These are phyloP conservation scores for Ailanthus altissimus DNA, from an alignment of 345 rosid genomes.

Conservation along the genomic window DNA sequence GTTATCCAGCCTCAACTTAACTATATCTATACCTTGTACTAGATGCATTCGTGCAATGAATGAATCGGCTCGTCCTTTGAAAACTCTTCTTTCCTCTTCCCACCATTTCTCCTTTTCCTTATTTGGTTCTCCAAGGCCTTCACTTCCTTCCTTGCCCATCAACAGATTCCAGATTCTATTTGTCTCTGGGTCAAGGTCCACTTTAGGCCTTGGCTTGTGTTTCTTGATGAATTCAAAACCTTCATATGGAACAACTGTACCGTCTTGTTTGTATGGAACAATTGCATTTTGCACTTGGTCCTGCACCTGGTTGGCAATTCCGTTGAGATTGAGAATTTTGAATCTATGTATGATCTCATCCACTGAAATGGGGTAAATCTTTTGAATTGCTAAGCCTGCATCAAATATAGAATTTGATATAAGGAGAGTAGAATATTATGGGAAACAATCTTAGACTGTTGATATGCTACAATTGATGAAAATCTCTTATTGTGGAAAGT, in stretches of 20 bases:
- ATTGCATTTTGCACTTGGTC: slow-evolving; percentile 55
- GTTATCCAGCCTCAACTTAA: neutral
- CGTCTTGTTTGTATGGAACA: slow-evolving; percentile 58
- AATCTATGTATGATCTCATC: slow-evolving; percentile 52
- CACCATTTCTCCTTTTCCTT: slow-evolving; percentile 71
- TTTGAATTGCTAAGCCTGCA: slow-evolving; percentile 41
- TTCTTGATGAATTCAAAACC: slow-evolving; percentile 42
- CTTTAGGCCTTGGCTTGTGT: slow-evolving; percentile 75
- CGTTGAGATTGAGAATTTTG: slow-evolving; percentile 46
- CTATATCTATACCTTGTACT: slow-evolving; percentile 68
- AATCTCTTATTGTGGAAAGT: slow-evolving; percentile 22
- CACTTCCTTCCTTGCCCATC: slow-evolving; percentile 72
- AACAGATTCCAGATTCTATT: slow-evolving; percentile 81
- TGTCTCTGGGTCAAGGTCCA: slow-evolving; percentile 87
- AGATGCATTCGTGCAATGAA: slow-evolving; percentile 96
- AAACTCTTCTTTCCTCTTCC: slow-evolving; percentile 83
- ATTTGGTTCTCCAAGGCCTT: slow-evolving; percentile 44
- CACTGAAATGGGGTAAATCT: slow-evolving; percentile 27
- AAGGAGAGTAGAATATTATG: slow-evolving; percentile 17
- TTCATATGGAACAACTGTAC: slow-evolving; percentile 60
- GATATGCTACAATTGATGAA: slow-evolving; percentile 25
- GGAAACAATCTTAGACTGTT: slow-evolving; percentile 15
- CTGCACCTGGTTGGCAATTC: slow-evolving; percentile 30
- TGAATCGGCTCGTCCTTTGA: slow-evolving; percentile 74
- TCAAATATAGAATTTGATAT: slow-evolving; percentile 25